Percentiles rank a stretch among this genome's conserved stretches.
Evolutionary conservation across 768 basidiomycete genomes (phyloP).

Genomic region (Cystofilobasidium macerans): DNA sequence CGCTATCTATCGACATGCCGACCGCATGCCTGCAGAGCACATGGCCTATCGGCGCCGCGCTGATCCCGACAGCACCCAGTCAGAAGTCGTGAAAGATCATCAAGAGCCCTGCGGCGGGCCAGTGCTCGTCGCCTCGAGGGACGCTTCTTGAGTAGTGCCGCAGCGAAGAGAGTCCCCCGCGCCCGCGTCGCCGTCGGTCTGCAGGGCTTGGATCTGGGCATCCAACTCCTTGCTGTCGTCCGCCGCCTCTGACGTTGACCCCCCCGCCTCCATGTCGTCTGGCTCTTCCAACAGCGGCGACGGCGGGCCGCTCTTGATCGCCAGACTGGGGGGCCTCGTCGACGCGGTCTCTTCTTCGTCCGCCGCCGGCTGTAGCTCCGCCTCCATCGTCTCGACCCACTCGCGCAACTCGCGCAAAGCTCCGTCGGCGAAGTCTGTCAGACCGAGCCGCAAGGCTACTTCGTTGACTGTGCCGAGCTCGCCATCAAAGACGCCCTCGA

Average conservation of each 20-base stretch:
- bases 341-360: neutral
- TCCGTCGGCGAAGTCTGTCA: neutral
- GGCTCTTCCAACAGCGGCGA: constrained; percentile 17
- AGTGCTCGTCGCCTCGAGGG: too few relatives aligned
- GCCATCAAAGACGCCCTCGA: constrained; percentile 61
- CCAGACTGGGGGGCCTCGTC: neutral
- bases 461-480: constrained; percentile 19
- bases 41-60: too few relatives aligned
- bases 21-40: too few relatives aligned
- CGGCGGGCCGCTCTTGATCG: neutral
- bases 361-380: neutral
- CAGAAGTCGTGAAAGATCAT: neutral
- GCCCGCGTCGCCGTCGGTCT: too few relatives aligned
- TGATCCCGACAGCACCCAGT: too few relatives aligned
- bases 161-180: too few relatives aligned
- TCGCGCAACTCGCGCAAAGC: constrained; percentile 1
- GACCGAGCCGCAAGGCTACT: neutral
- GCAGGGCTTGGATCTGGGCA: too few relatives aligned
- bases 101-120: neutral
- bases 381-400: constrained; percentile 7
- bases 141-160: too few relatives aligned
- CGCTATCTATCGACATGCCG: too few relatives aligned
- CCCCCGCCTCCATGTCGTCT: constrained; percentile 1
- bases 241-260: neutral
- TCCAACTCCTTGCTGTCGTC: neutral